phyloP scores from a whole-genome alignment of 148 eudicot species.

The Rhododendron mucronatum region DNA sequence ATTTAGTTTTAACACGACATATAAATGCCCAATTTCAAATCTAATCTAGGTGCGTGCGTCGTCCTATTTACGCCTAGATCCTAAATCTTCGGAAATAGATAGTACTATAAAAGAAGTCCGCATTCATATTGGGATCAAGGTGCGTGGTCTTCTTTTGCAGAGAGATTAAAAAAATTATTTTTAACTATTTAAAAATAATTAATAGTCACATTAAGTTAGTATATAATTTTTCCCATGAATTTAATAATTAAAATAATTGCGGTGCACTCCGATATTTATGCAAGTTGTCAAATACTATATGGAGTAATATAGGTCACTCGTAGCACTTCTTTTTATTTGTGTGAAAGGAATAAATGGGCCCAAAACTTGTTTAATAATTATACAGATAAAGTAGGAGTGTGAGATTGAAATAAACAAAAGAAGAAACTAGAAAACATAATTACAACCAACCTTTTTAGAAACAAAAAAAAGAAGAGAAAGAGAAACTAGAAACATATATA shows the following conservation, averaged over 20 bases:
- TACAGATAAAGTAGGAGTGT: neutral
- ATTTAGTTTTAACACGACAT: no score
- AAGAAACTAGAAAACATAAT: neutral
- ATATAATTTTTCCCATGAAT: neutral
- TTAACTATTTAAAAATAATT: neutral
- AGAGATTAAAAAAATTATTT: neutral
- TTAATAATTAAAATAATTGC: neutral
- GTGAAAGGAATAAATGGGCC: neutral
- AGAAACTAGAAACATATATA: no score
- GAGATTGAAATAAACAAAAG: neutral
- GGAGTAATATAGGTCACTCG: neutral
- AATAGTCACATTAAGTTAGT: neutral
- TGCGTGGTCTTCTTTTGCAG: neutral
- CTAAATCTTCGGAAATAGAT: neutral
- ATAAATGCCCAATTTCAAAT: no score
- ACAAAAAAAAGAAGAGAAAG: no score
- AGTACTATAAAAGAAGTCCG: neutral
- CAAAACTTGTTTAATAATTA: neutral
- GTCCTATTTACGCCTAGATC: neutral
- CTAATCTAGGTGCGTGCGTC: neutral
- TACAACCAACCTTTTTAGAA: neutral
- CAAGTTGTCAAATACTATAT: neutral
- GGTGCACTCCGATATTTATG: neutral
- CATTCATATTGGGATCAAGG: neutral
- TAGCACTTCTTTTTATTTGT: neutral